Evolutionary conservation across 345 rosid species (phyloP).

Genomic region (Syzygium aromaticum): DNA sequence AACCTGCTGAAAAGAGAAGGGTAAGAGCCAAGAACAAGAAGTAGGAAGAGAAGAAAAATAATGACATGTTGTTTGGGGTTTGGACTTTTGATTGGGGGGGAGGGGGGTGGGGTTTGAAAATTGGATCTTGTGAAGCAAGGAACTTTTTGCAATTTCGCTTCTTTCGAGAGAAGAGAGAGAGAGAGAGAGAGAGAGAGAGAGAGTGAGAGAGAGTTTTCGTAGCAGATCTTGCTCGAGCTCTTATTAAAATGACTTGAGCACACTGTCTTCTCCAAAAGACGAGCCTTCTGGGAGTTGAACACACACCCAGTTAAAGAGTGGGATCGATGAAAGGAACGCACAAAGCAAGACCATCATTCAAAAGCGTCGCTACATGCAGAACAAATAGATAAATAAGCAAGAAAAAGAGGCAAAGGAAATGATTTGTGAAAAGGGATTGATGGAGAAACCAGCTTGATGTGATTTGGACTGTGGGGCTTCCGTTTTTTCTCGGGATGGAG

Average conservation of each 20-base stretch:
- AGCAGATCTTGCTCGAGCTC: not conserved
- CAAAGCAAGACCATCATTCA: not conserved
- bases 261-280: not conserved
- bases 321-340: not conserved
- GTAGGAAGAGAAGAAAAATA: not conserved
- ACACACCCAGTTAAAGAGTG: not conserved
- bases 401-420: not conserved
- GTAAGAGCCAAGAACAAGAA: not conserved
- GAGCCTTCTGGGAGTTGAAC: not conserved
- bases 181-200: not conserved
- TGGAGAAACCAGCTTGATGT: not conserved
- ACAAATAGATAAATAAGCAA: not conserved
- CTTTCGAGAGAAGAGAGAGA: not conserved
- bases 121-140: slow-evolving; percentile 7
- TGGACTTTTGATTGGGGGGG: not conserved
- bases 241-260: not conserved
- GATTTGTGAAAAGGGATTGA: not conserved
- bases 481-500: not conserved
- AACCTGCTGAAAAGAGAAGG: not conserved
- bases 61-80: not conserved
- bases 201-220: not conserved
- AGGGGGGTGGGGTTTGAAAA: not conserved
- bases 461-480: not conserved
- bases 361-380: not conserved
- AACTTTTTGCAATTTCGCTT: not conserved